Evolutionary conservation across 164 flowering plant genomes (phyloP).

Genomic region (Tetracentron sinense): DNA sequence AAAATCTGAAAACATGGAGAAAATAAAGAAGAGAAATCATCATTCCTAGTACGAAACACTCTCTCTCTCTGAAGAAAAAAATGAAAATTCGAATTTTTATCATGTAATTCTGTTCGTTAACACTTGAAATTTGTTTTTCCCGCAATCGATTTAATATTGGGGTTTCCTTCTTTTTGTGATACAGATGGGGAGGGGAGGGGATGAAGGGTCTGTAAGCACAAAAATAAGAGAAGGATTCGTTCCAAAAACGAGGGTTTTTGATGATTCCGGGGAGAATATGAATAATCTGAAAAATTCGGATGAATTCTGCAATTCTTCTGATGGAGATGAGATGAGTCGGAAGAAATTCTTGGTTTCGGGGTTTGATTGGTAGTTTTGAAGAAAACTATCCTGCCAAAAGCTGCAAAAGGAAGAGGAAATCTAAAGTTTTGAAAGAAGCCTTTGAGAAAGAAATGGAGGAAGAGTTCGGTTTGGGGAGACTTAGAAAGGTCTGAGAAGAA

Average conservation of each 20-base stretch:
- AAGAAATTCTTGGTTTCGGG: constrained; percentile 32
- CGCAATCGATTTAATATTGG: too few relatives aligned
- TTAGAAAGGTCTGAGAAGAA: constrained; percentile 26
- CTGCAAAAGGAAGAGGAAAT: constrained; percentile 34
- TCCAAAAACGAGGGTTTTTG: constrained; percentile 39
- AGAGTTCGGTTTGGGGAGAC: constrained; percentile 22
- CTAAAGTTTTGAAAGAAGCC: constrained; percentile 34
- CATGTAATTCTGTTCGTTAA: too few relatives aligned
- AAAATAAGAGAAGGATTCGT: constrained; percentile 27
- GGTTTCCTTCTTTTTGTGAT: too few relatives aligned
- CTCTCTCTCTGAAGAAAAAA: too few relatives aligned
- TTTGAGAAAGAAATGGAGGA: constrained; percentile 29
- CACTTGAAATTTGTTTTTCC: too few relatives aligned
- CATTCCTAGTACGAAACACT: too few relatives aligned
- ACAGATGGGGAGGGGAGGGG: constrained; percentile 59
- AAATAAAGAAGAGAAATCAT: too few relatives aligned
- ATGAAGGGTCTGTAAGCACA: constrained; percentile 25
- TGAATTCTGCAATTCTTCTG: constrained; percentile 34
- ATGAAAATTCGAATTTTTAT: too few relatives aligned
- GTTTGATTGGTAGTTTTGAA: constrained; percentile 14
- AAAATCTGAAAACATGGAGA: too few relatives aligned
- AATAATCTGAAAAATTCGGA: constrained; percentile 38
- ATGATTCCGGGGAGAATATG: constrained; percentile 66
- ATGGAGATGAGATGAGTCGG: constrained; percentile 39
- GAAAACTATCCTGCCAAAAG: constrained; percentile 25